A percentile compares a stretch with the other conserved stretches of the same genome.
Conservation (phyloP, 1,284 basidiomycete species). For the Fomes fomentarius region DNA sequence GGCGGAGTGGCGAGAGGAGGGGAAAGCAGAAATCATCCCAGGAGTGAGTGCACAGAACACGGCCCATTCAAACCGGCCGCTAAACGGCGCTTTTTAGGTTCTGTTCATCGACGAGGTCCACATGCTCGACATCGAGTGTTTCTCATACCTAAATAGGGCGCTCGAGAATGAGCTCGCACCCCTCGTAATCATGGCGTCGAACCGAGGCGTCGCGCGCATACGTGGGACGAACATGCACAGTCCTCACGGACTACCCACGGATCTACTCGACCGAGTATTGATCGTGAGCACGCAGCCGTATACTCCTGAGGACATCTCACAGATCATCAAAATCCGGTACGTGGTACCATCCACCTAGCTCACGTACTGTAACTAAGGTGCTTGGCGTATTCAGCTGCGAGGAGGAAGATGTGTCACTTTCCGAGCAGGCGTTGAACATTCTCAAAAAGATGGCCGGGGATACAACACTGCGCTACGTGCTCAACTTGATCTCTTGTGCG, state of each 20-base stretch:
- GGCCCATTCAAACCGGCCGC: not conserved
- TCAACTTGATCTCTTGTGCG: conserved; percentile 92
- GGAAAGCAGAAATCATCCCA: conserved; percentile 97
- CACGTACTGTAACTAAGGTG: not conserved
- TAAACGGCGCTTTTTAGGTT: conserved; percentile 51
- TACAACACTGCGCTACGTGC: conserved; percentile 87
- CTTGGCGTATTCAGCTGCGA: conserved; percentile 63
- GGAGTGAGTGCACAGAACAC: conserved; percentile 64
- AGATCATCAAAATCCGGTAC: conserved; percentile 94
- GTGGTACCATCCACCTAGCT: conserved; percentile 16
- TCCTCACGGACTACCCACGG: conserved; percentile 94
- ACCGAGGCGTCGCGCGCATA: conserved; percentile 93
- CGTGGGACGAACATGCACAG: conserved; percentile 93
- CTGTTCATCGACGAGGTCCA: conserved; percentile 96
- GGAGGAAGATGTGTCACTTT: conserved; percentile 94
- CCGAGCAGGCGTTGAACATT: conserved; percentile 74
- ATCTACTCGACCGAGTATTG: conserved; percentile 92
- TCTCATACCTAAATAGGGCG: conserved; percentile 97
- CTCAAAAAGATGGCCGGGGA: conserved; percentile 86
- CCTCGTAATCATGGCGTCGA: conserved; percentile 98
- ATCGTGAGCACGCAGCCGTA: conserved; percentile 97
- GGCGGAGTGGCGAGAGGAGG: conserved; percentile 97
- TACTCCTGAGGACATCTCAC: conserved; percentile 79
- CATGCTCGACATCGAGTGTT: conserved; percentile 99
- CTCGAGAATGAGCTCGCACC: conserved; percentile 94